Percentiles rank a stretch among this genome's conserved stretches.
Evolutionary conservation across 2,329 filamentous ascomycete genomes (phyloP).

Genomic region (Pyrenochaeta sp.): DNA sequence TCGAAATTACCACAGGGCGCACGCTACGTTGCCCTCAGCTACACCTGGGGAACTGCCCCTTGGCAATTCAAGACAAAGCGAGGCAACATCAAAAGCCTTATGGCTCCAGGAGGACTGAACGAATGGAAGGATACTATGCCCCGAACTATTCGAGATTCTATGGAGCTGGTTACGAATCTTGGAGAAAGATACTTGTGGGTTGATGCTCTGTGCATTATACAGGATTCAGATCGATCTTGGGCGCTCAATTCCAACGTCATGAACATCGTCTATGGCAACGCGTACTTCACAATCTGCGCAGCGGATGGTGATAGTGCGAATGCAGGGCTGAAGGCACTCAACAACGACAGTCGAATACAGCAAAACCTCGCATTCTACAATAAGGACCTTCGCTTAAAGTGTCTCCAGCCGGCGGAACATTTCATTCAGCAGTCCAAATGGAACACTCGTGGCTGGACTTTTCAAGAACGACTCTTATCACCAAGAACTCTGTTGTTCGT

Average conservation of each 20-base stretch:
- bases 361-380: background rate
- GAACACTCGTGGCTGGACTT: conserved; percentile 23
- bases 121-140: conserved; percentile 2
- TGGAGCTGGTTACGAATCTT: conserved; percentile 6
- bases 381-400: too few relatives aligned
- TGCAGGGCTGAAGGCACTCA: conserved; percentile 12
- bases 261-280: conserved; percentile 46
- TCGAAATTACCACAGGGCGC: too few relatives aligned
- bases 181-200: conserved; percentile 21
- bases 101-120: background rate
- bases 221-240: conserved; percentile 21
- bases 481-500: conserved; percentile 12
- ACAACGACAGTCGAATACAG: background rate
- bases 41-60: background rate
- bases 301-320: conserved; percentile 32
- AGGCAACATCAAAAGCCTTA: background rate
- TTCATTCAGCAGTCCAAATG: conserved; percentile 2
- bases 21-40: background rate
- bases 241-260: conserved; percentile 39
- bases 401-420: background rate
- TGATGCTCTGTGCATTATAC: conserved; percentile 22
- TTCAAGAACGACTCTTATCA: conserved; percentile 19
- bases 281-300: conserved; percentile 47
- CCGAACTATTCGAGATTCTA: conserved; percentile 7
- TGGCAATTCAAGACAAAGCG: background rate